Percentiles rank a stretch among this genome's conserved stretches.
These are phyloP conservation scores for Carex kokanica DNA, from an alignment of 176 grass and related monocot genomes.

Conservation along the genomic window DNA sequence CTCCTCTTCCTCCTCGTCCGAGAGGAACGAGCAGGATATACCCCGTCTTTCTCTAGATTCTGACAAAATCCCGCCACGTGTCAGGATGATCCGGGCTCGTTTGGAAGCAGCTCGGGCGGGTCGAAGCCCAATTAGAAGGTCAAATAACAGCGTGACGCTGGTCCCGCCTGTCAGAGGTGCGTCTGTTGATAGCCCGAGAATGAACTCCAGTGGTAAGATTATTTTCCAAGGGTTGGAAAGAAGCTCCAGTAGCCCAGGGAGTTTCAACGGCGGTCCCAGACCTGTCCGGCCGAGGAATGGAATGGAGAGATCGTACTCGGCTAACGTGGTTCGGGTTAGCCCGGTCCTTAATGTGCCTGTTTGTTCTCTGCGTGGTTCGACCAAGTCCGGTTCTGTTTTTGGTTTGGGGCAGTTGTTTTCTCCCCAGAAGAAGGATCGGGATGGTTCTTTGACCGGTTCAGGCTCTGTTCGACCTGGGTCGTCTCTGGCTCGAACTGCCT, in stretches of 20 bases:
- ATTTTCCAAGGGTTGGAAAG: constrained; percentile 87
- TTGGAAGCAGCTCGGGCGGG: constrained; percentile 22
- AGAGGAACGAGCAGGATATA: constrained; percentile 63
- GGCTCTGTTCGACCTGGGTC: constrained; percentile 11
- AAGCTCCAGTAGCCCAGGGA: constrained; percentile 84
- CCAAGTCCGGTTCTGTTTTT: constrained; percentile 59
- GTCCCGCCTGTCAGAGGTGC: constrained; percentile 30
- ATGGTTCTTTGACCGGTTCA: not conserved
- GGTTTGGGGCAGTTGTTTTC: constrained; percentile 53
- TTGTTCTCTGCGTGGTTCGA: constrained; percentile 55
- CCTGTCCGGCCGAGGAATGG: constrained; percentile 42
- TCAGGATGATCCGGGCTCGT: constrained; percentile 46
- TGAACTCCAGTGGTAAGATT: constrained; percentile 88
- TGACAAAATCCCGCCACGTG: constrained; percentile 42
- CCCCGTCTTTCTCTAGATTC: constrained; percentile 77
- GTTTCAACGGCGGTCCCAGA: constrained; percentile 52
- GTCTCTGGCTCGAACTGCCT: constrained; percentile 32
- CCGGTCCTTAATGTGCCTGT: constrained; percentile 86
- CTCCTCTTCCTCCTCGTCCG: constrained; percentile 69
- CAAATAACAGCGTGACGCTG: constrained; percentile 7
- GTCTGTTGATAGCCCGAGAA: constrained; percentile 64
- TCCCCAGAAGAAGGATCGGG: constrained; percentile 61
- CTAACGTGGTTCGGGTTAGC: constrained; percentile 63
- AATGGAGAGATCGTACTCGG: constrained; percentile 83
- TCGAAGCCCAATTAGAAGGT: constrained; percentile 17